Evolutionary conservation across 179 eudicot genomes (phyloP).

Genomic region (Silene noctiflora): DNA sequence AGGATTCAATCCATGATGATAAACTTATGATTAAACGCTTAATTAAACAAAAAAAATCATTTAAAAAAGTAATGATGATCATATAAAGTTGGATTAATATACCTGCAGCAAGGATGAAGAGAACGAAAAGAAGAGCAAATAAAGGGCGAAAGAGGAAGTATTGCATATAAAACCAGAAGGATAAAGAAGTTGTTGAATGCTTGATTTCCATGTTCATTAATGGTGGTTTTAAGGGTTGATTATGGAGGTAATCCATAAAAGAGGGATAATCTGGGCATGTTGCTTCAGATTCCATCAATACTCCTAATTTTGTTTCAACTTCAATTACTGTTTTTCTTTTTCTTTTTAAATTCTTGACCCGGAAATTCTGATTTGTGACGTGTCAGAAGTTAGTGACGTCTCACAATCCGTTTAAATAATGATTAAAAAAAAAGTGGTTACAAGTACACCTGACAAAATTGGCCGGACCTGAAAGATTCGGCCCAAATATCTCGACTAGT

Average conservation of each 20-base stretch:
- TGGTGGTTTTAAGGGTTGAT: not conserved
- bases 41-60: not conserved
- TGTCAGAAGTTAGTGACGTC: too few species aligned
- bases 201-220: conserved; percentile 11
- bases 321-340: too few species aligned
- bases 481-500: too few species aligned
- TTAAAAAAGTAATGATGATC: not conserved
- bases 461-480: too few species aligned
- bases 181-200: conserved; percentile 17
- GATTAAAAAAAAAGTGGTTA: too few species aligned
- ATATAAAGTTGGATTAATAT: not conserved
- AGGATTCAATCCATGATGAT: conserved; percentile 3
- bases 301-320: too few species aligned
- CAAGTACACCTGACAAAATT: too few species aligned
- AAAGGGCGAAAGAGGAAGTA: conserved; percentile 60
- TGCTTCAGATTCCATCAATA: not conserved
- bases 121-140: conserved; percentile 44
- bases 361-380: too few species aligned
- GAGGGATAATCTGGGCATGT: not conserved
- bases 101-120: conserved; percentile 52
- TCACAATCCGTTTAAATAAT: too few species aligned
- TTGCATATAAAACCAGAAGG: conserved; percentile 34
- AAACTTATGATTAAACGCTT: not conserved
- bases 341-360: too few species aligned
- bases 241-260: not conserved